phyloP scores from a whole-genome alignment of 1,284 basidiomycete genomes.

The Ganoderma lucidum region DNA sequence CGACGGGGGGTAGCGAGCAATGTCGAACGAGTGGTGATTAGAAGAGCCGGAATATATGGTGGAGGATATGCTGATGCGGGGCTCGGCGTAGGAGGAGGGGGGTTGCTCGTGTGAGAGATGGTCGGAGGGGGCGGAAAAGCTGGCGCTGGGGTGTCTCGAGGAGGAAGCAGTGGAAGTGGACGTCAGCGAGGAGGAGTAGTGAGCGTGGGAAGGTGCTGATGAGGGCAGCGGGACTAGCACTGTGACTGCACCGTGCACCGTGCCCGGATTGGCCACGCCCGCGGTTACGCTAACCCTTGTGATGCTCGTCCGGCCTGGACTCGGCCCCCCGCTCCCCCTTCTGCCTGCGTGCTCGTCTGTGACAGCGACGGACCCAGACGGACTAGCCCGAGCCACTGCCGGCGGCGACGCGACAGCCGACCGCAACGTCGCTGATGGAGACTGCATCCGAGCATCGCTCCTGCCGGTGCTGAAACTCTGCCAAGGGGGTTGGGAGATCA shows the following conservation, averaged over 20 bases:
- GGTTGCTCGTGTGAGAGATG: conserved; percentile 46
- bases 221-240: not conserved
- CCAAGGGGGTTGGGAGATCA: not conserved
- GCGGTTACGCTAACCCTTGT: not conserved
- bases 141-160: conserved; percentile 16
- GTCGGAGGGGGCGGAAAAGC: conserved; percentile 31
- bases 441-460: conserved; percentile 9
- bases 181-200: conserved; percentile 23
- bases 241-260: not conserved
- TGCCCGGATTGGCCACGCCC: conserved; percentile 9
- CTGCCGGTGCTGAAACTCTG: conserved; percentile 7
- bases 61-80: conserved; percentile 54
- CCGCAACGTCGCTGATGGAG: conserved; percentile 13
- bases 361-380: not conserved
- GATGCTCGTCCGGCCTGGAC: not conserved
- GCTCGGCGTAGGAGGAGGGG: conserved; percentile 44
- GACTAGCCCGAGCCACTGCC: not conserved
- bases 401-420: not conserved
- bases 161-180: conserved; percentile 31
- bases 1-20: conserved; percentile 19
- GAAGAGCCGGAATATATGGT: conserved; percentile 48
- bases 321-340: not conserved
- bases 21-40: conserved; percentile 37
- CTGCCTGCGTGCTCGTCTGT: not conserved
- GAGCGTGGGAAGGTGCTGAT: conserved; percentile 39